Evolutionary conservation across 2,329 filamentous ascomycete species (phyloP).

Genomic region (Trichoderma endophyticum): DNA sequence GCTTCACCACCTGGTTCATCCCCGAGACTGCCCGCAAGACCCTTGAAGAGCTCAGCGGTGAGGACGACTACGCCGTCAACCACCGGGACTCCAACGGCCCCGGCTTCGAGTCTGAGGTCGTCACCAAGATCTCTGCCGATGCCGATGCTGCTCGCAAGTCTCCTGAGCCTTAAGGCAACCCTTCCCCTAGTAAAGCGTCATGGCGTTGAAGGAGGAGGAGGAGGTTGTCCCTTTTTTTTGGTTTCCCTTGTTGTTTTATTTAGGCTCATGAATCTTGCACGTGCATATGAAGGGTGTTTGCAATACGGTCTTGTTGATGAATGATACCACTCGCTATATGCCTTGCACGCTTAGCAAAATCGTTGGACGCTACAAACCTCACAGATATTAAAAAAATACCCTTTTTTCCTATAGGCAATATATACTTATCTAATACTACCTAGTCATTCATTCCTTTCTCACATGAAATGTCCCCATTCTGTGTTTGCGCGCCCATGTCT

Average conservation of each 20-base stretch:
- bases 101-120: background rate
- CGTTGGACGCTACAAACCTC: background rate
- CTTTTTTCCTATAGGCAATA: slow-evolving; percentile 7
- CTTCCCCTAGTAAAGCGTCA: background rate
- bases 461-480: background rate
- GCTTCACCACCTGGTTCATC: slow-evolving; percentile 66
- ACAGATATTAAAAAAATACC: background rate
- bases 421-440: slow-evolving; percentile 14
- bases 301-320: slow-evolving; percentile 1
- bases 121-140: slow-evolving; percentile 8
- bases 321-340: slow-evolving; percentile 14
- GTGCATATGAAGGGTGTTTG: slow-evolving; percentile 16
- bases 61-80: slow-evolving; percentile 32
- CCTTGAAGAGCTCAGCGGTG: slow-evolving; percentile 58
- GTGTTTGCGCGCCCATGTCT: background rate
- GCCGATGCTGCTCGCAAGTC: slow-evolving; percentile 1
- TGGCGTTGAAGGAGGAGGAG: background rate
- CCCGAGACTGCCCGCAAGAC: slow-evolving; percentile 74
- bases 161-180: slow-evolving; percentile 2
- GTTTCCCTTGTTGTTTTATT: background rate
- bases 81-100: background rate
- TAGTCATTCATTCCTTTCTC: slow-evolving; percentile 14
- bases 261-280: slow-evolving; percentile 2
- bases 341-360: slow-evolving; percentile 10
- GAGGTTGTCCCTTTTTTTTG: background rate